Percentiles rank a stretch among this genome's conserved stretches.
These are phyloP conservation scores for Cutaneotrichosporon daszewskae DNA, from an alignment of 1,284 basidiomycete species.

Conservation along the genomic window DNA sequence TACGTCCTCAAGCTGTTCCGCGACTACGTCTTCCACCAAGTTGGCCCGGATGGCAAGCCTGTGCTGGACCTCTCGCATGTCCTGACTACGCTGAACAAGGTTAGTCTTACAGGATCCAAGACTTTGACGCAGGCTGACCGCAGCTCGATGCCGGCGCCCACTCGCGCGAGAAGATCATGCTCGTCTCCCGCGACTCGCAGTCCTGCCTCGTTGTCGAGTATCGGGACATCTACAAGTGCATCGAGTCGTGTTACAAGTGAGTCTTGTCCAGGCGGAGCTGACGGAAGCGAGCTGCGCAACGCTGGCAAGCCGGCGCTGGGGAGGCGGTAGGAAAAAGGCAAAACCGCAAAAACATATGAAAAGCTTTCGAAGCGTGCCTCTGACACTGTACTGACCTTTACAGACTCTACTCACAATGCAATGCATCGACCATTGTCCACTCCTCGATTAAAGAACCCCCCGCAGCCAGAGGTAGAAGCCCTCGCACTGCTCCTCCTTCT, in stretches of 20 bases:
- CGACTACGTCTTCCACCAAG: constrained; percentile 97
- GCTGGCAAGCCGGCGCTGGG: constrained; percentile 6
- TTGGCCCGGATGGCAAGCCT: constrained; percentile 83
- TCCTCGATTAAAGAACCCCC: too few relatives aligned
- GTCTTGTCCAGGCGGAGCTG: constrained; percentile 17
- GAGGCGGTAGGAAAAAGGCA: constrained; percentile 6
- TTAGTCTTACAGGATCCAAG: constrained; percentile 46
- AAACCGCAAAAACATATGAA: constrained; percentile 15
- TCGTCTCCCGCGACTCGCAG: constrained; percentile 76
- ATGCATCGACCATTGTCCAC: too few relatives aligned
- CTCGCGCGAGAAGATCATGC: constrained; percentile 88
- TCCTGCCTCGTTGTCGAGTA: constrained; percentile 95
- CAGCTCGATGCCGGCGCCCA: constrained; percentile 41
- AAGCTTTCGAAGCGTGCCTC: too few relatives aligned
- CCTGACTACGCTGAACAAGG: constrained; percentile 85
- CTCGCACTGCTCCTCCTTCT: constrained; percentile 31
- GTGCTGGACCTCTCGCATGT: constrained; percentile 87
- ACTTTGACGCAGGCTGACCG: neutral
- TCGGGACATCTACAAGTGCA: constrained; percentile 80
- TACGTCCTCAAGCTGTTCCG: constrained; percentile 98
- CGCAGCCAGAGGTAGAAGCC: constrained; percentile 37
- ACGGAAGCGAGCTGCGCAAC: constrained; percentile 10
- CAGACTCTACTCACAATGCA: too few relatives aligned
- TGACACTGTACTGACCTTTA: too few relatives aligned
- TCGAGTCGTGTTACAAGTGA: constrained; percentile 69